Evolutionary conservation across 805 yeast species (phyloP).

Genomic region (Candida ipomoeae): DNA sequence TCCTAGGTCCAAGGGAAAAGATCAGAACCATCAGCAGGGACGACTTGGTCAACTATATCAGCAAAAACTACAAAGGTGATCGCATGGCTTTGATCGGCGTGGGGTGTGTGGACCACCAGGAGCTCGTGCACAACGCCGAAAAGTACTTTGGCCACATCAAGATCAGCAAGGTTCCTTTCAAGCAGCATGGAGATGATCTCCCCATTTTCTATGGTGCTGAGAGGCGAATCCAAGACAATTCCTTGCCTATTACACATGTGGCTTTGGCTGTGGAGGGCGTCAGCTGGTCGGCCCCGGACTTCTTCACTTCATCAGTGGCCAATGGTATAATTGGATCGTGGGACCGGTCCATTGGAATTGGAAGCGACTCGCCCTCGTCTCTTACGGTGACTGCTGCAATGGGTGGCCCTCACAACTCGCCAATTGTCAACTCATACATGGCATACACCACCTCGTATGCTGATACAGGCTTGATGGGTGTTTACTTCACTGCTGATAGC

Average conservation of each 20-base stretch:
- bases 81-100: constrained; percentile 98
- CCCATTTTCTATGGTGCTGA: constrained; percentile 87
- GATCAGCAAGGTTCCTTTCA: constrained; percentile 59
- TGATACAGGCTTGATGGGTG: constrained; percentile 97
- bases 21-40: constrained; percentile 72
- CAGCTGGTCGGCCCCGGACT: constrained; percentile 94
- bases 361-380: constrained; percentile 80
- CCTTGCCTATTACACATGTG: constrained; percentile 84
- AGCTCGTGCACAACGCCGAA: constrained; percentile 72
- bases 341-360: constrained; percentile 90
- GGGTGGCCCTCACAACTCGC: constrained; percentile 52
- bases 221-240: constrained; percentile 72
- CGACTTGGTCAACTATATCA: constrained; percentile 77
- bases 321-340: constrained; percentile 96
- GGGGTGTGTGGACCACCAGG: constrained; percentile 87
- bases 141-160: constrained; percentile 71
- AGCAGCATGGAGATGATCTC: constrained; percentile 65
- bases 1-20: constrained; percentile 88
- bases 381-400: constrained; percentile 64
- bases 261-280: constrained; percentile 98
- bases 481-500: constrained; percentile 82
- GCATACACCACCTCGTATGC: constrained; percentile 96
- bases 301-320: constrained; percentile 90
- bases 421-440: constrained; percentile 91
- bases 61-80: constrained; percentile 88